Percentiles rank a stretch among this genome's conserved stretches.
Conservation (phyloP, 2,329 filamentous ascomycete species). For the Cordyceps cateniannulata region DNA sequence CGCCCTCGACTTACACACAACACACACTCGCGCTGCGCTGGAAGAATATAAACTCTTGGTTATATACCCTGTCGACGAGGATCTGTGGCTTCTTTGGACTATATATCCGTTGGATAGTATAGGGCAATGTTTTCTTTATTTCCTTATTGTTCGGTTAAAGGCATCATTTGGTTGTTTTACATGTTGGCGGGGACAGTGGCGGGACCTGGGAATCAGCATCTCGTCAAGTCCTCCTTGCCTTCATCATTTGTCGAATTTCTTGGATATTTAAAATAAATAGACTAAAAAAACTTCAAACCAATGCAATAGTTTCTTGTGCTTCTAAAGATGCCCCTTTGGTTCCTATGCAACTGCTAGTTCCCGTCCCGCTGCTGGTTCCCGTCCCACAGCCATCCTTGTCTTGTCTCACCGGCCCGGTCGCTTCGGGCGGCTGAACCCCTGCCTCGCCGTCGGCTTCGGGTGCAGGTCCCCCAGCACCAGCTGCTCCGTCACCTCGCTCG, state of each 20-base stretch:
- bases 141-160: constrained; percentile 2
- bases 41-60: constrained; percentile 3
- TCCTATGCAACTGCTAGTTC: too few relatives aligned
- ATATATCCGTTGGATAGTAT: not conserved
- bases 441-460: constrained; percentile 57
- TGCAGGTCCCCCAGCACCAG: constrained; percentile 61
- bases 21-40: not conserved
- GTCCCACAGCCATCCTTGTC: not conserved
- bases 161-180: not conserved
- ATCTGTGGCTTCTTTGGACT: not conserved
- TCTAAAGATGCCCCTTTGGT: not conserved
- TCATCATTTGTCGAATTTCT: not conserved
- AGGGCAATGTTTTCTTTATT: not conserved
- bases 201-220: too few relatives aligned
- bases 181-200: not conserved
- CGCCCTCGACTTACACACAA: not conserved
- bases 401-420: constrained; percentile 57
- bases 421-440: constrained; percentile 71
- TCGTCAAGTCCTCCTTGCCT: too few relatives aligned
- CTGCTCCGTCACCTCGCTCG: constrained; percentile 63
- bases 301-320: not conserved
- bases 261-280: not conserved
- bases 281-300: not conserved
- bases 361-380: not conserved
- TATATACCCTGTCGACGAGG: constrained; percentile 8